These are phyloP conservation scores for Pseudovirgaria hyperparasitica DNA, from an alignment of 2,329 filamentous ascomycete genomes.

Conservation along the genomic window DNA sequence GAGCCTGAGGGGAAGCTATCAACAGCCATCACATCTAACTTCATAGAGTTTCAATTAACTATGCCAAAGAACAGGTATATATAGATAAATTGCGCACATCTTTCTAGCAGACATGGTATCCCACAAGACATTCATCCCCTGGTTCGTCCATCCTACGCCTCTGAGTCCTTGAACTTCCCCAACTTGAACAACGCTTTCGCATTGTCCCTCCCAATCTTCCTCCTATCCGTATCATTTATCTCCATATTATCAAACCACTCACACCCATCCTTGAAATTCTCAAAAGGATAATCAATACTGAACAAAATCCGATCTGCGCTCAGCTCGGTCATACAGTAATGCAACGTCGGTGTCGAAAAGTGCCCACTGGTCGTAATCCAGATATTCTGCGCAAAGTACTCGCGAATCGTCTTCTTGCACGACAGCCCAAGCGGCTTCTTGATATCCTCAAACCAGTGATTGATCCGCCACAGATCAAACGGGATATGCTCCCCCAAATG, in stretches of 20 bases:
- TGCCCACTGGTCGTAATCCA: conserved; percentile 46
- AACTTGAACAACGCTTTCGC: conserved; percentile 30
- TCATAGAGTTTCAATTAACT: too few relatives aligned
- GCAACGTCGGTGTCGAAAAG: conserved; percentile 40
- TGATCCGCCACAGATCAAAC: conserved; percentile 34
- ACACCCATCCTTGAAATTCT: conserved; percentile 31
- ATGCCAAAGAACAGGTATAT: too few relatives aligned
- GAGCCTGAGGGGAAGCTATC: too few relatives aligned
- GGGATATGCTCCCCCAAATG: conserved; percentile 39
- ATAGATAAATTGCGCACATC: too few relatives aligned
- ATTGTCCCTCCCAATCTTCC: conserved; percentile 34
- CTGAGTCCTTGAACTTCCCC: conserved; percentile 11
- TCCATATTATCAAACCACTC: conserved; percentile 30
- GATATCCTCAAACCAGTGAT: conserved; percentile 41
- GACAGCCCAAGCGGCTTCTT: conserved; percentile 35
- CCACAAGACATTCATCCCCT: too few relatives aligned
- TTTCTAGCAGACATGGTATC: too few relatives aligned
- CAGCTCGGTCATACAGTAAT: conserved; percentile 37
- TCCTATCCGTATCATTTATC: conserved; percentile 21
- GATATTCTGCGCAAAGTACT: conserved; percentile 43
- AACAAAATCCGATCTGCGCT: conserved; percentile 40
- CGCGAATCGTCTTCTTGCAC: conserved; percentile 35
- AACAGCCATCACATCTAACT: too few relatives aligned
- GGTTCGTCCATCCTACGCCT: conserved; percentile 9
- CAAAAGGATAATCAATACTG: conserved; percentile 42